Evolutionary conservation across 768 basidiomycete genomes (phyloP).

Genomic region (Tylopilus sp.): DNA sequence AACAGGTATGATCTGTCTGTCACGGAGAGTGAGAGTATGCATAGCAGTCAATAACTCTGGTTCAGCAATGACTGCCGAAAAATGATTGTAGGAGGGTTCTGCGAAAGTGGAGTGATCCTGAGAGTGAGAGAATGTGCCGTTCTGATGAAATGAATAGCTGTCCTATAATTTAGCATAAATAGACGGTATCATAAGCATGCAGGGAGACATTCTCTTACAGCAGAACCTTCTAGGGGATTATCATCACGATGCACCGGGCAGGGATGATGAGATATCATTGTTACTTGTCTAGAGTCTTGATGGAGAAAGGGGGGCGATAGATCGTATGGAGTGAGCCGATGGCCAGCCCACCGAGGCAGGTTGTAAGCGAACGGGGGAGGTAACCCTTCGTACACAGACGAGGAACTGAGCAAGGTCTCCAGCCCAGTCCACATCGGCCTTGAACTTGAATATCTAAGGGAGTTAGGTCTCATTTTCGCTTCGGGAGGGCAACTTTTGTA

Average conservation of each 20-base stretch:
- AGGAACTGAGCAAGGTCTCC: rapidly evolving
- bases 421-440: not conserved
- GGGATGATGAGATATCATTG: rapidly evolving
- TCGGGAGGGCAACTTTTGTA: no score
- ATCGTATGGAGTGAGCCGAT: not conserved
- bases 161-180: no score
- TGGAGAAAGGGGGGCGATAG: not conserved
- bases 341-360: not conserved
- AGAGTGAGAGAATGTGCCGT: no score
- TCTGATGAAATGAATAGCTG: not conserved
- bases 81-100: not conserved
- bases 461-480: no score
- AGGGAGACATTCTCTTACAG: no score
- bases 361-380: not conserved
- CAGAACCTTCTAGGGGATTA: not conserved
- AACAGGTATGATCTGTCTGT: not conserved
- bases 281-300: not conserved
- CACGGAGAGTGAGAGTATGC: not conserved
- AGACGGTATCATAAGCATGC: no score
- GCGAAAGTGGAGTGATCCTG: no score
- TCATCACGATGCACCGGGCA: no score
- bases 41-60: not conserved
- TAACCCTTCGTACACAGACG: no score
- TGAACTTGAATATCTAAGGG: no score
- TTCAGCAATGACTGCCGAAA: not conserved